Conservation (phyloP, 2,329 filamentous ascomycete genomes). For the Teratosphaeria viscida region DNA sequence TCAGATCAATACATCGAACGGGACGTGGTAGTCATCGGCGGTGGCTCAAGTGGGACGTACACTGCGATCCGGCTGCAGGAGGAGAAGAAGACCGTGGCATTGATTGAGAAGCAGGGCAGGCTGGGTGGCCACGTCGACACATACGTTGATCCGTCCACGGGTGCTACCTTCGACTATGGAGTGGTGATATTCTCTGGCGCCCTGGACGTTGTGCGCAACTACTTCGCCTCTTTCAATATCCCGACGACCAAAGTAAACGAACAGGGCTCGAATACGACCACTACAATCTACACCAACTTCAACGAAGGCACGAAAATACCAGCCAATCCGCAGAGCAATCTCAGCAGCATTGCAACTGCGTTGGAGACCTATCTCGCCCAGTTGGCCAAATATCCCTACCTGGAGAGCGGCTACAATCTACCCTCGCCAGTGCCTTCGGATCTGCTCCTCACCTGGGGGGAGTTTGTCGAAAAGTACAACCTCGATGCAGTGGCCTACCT, state of each 20-base stretch:
- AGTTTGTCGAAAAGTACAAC: conserved; percentile 40
- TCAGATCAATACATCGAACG: not conserved
- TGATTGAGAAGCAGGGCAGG: conserved; percentile 30
- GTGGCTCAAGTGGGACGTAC: conserved; percentile 33
- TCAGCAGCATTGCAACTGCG: conserved; percentile 4
- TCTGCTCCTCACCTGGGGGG: conserved; percentile 37
- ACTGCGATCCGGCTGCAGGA: conserved; percentile 32
- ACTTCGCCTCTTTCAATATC: not conserved
- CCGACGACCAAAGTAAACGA: not conserved
- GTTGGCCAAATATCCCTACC: conserved; percentile 24
- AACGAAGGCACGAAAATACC: conserved; percentile 2
- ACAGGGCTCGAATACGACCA: not conserved
- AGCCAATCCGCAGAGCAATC: not conserved
- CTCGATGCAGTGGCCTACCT: conserved; percentile 33
- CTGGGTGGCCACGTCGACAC: conserved; percentile 43
- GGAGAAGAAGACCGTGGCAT: conserved; percentile 26
- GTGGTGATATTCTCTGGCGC: conserved; percentile 33
- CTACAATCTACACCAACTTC: conserved; percentile 24
- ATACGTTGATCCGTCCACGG: conserved; percentile 31
- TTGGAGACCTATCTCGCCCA: conserved; percentile 18
- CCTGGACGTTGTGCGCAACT: conserved; percentile 5
- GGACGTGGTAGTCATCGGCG: conserved; percentile 33
- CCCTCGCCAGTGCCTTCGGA: conserved; percentile 36
- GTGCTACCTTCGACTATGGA: conserved; percentile 27
- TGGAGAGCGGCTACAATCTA: conserved; percentile 34